A percentile compares a stretch with the other conserved stretches of the same genome.
phyloP scores from a whole-genome alignment of 2,329 filamentous ascomycete species.

The Aschersonia sp. region DNA sequence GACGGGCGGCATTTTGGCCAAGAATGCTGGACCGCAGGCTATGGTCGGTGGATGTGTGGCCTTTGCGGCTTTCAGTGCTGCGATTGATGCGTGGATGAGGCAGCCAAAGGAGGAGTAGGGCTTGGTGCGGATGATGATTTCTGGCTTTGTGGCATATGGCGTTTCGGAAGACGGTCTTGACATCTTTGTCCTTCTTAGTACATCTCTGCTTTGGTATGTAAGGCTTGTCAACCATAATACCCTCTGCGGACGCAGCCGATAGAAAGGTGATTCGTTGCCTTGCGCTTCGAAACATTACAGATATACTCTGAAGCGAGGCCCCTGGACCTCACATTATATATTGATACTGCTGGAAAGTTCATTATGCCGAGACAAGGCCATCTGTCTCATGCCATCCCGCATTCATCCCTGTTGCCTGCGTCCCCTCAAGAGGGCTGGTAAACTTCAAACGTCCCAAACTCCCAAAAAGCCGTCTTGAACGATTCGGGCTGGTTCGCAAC shows the following conservation, averaged over 20 bases:
- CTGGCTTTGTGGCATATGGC: neutral
- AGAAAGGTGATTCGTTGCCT: too few relatives aligned
- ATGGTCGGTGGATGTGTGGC: slow-evolving; percentile 77
- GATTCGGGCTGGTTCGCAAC: slow-evolving; percentile 41
- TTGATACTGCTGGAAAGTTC: too few relatives aligned
- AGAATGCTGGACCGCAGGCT: slow-evolving; percentile 79
- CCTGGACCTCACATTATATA: too few relatives aligned
- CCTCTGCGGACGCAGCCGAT: neutral
- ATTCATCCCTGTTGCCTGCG: neutral
- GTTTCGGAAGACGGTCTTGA: neutral
- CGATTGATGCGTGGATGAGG: slow-evolving; percentile 85
- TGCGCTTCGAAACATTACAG: too few relatives aligned
- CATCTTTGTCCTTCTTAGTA: too few relatives aligned
- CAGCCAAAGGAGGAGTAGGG: slow-evolving; percentile 50
- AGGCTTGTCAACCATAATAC: neutral
- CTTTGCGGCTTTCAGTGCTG: slow-evolving; percentile 84
- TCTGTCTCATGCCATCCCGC: too few relatives aligned
- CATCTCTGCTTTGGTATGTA: neutral
- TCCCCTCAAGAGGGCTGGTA: slow-evolving; percentile 23
- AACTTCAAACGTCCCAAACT: slow-evolving; percentile 45
- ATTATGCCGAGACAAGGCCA: too few relatives aligned
- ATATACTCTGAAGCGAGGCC: too few relatives aligned
- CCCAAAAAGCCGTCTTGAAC: slow-evolving; percentile 50
- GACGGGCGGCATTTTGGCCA: slow-evolving; percentile 77
- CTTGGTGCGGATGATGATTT: too few relatives aligned